Evolutionary conservation across 352 stramenopile genomes (phyloP).

Genomic region (Peronospora belbahrii): DNA sequence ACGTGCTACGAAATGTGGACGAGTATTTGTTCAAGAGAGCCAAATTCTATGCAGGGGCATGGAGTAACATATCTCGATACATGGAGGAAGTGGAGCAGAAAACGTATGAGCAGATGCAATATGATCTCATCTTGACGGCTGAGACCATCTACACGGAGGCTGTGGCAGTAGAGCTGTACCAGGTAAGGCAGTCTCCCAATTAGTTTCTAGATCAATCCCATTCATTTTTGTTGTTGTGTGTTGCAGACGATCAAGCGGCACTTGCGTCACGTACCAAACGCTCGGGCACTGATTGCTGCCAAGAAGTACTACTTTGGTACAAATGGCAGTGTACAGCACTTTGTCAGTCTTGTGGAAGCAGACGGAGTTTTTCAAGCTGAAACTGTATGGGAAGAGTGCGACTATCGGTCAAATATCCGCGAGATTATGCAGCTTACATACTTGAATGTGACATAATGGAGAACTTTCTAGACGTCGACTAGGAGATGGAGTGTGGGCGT

Average conservation of each 20-base stretch:
- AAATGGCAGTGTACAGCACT: slow-evolving; percentile 82
- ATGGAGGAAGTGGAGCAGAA: slow-evolving; percentile 37
- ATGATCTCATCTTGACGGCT: slow-evolving; percentile 72
- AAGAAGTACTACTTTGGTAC: slow-evolving; percentile 88
- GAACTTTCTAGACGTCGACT: too few species aligned
- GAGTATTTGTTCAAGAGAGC: slow-evolving; percentile 26
- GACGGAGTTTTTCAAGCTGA: slow-evolving; percentile 46
- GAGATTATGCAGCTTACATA: slow-evolving; percentile 60
- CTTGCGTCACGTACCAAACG: slow-evolving; percentile 31
- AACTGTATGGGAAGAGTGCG: slow-evolving; percentile 61
- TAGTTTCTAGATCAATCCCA: not conserved
- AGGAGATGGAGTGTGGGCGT: too few species aligned
- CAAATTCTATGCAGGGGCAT: slow-evolving; percentile 73
- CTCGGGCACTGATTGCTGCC: slow-evolving; percentile 59
- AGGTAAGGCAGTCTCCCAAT: slow-evolving; percentile 26
- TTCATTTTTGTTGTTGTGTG: not conserved
- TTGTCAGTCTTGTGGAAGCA: slow-evolving; percentile 42
- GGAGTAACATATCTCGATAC: slow-evolving; percentile 48
- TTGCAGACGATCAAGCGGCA: slow-evolving; percentile 70
- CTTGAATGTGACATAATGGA: not conserved
- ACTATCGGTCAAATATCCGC: slow-evolving; percentile 73
- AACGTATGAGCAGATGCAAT: slow-evolving; percentile 33
- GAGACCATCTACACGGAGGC: slow-evolving; percentile 84
- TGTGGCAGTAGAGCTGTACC: slow-evolving; percentile 58
- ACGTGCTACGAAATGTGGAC: slow-evolving; percentile 52